These are phyloP conservation scores for Conticribra guillardii DNA, from an alignment of 108 stramenopile genomes.

Conservation along the genomic window DNA sequence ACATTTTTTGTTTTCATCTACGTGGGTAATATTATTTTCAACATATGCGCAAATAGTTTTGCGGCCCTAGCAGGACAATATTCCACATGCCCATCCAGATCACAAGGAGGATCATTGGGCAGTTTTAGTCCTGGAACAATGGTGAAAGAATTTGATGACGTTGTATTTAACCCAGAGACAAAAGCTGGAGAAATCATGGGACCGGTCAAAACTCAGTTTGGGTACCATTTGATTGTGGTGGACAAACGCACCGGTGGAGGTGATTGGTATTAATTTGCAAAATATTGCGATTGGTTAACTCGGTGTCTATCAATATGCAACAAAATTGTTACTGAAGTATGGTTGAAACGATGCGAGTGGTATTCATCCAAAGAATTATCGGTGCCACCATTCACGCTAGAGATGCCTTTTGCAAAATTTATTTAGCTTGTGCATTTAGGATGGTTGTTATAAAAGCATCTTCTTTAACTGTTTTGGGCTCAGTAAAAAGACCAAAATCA, in stretches of 20 bases:
- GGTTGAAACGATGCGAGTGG: no score
- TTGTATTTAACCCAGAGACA: conserved; percentile 70
- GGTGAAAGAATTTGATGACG: conserved; percentile 84
- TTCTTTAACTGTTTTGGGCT: no score
- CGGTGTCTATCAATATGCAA: no score
- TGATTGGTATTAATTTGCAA: conserved; percentile 30
- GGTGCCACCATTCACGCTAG: no score
- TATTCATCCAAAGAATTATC: no score
- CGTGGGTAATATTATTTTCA: neutral
- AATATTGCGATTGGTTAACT: no score
- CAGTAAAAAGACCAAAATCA: no score
- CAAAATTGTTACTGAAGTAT: no score
- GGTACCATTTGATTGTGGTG: conserved; percentile 79
- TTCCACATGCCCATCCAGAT: conserved; percentile 73
- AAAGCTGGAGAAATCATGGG: conserved; percentile 60
- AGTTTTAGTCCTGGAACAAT: conserved; percentile 77
- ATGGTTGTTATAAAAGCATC: no score
- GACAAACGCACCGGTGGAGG: conserved; percentile 76
- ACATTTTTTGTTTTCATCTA: neutral
- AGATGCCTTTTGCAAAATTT: no score
- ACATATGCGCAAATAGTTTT: conserved; percentile 40
- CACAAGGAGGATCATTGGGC: conserved; percentile 71
- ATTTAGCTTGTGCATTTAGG: no score
- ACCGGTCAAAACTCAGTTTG: conserved; percentile 71
- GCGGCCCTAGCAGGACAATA: conserved; percentile 55